These are phyloP conservation scores for Colletotrichum orchidophilum DNA, from an alignment of 2,329 filamentous ascomycete species.

Conservation along the genomic window DNA sequence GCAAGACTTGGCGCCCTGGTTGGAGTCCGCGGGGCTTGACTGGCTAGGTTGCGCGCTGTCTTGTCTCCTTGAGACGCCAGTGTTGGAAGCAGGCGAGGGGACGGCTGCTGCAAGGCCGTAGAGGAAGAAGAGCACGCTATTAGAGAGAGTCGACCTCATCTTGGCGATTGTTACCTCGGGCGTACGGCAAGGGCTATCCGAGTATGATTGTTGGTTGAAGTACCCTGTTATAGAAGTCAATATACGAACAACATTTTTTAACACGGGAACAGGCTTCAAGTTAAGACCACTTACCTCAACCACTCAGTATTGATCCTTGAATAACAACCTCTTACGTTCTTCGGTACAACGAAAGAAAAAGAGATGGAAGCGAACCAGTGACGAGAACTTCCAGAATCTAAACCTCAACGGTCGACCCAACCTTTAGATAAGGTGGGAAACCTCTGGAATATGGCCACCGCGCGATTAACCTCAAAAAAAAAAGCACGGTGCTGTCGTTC, in stretches of 20 bases:
- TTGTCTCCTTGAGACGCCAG: slow-evolving; percentile 15
- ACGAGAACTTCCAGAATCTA: slow-evolving; percentile 6
- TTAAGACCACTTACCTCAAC: background rate
- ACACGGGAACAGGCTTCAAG: too few species aligned
- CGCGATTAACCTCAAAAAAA: background rate
- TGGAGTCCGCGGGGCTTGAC: background rate
- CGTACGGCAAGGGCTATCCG: background rate
- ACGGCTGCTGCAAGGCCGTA: slow-evolving; percentile 16
- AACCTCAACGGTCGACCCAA: slow-evolving; percentile 19
- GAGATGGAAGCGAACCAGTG: background rate
- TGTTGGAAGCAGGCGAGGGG: background rate
- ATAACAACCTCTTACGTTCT: background rate
- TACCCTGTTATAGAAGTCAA: background rate
- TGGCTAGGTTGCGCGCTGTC: background rate
- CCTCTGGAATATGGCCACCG: background rate
- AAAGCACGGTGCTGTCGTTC: slow-evolving; percentile 29
- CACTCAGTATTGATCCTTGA: background rate
- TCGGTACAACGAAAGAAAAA: slow-evolving; percentile 6
- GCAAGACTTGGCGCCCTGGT: slow-evolving; percentile 29
- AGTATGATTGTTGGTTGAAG: background rate
- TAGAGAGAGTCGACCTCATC: slow-evolving; percentile 26
- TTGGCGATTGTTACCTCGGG: background rate
- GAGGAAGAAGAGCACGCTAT: slow-evolving; percentile 16
- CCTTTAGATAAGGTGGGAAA: slow-evolving; percentile 24
- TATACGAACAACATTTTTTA: too few species aligned